phyloP scores from a whole-genome alignment of 305 asterid genomes.

The Plantago rigida region DNA sequence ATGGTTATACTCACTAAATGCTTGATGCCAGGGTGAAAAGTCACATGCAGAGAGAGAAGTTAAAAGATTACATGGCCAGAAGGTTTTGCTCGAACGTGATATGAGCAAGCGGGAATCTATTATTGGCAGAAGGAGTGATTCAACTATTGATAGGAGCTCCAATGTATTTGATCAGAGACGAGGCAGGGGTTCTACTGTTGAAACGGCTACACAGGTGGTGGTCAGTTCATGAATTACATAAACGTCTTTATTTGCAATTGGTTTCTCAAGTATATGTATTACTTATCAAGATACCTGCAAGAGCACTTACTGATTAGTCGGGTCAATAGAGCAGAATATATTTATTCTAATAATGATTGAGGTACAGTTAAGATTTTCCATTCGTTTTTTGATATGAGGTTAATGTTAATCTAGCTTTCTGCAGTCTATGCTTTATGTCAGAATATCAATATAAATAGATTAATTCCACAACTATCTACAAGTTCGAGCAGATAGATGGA shows the following conservation, averaged over 20 bases:
- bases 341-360: neutral
- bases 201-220: constrained; percentile 42
- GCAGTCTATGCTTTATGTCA: too few relatives aligned
- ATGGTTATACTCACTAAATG: constrained; percentile 17
- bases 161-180: constrained; percentile 56
- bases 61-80: constrained; percentile 61
- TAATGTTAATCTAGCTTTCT: too few relatives aligned
- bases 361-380: too few relatives aligned
- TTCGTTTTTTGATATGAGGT: too few relatives aligned
- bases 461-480: too few relatives aligned
- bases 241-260: neutral
- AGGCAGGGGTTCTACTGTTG: constrained; percentile 44
- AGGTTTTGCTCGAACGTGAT: constrained; percentile 81
- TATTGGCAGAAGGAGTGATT: constrained; percentile 58
- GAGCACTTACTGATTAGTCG: neutral
- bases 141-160: constrained; percentile 52
- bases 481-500: too few relatives aligned
- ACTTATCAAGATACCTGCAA: neutral
- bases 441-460: too few relatives aligned
- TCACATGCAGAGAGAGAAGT: constrained; percentile 73
- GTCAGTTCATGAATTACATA: constrained; percentile 14
- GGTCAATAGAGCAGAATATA: neutral
- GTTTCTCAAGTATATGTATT: neutral
- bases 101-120: constrained; percentile 59
- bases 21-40: constrained; percentile 67